Base-by-base conservation (phyloP, 768 basidiomycete species). In the Russula foetens region DNA sequence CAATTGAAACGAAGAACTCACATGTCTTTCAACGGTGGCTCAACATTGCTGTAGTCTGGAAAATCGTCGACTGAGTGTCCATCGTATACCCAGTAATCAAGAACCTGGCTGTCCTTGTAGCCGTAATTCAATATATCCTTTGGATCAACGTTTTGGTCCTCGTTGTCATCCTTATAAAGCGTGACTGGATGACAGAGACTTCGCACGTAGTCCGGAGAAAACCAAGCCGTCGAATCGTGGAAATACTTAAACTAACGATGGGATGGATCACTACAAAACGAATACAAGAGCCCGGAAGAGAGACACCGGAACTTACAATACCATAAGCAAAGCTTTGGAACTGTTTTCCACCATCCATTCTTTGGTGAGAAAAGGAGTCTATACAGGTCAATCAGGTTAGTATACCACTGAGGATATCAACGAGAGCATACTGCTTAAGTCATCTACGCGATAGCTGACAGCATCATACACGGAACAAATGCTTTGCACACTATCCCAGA, bases 251-350 rank as follows among this genome's bases (percentile, higher is more conserved):
- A 63, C 65, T 66, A 2, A n/a, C n/a, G n/a, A n/a, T n/a, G n/a
- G n/a, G n/a, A n/a, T n/a, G n/a, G n/a, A n/a, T n/a, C n/a, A n/a
- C n/a, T n/a, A n/a, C n/a, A n/a, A n/a, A n/a, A n/a, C n/a, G n/a
- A 17, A 3, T 29, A 19, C 12, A n/a, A n/a, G 4, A 3, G 3
- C 14, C 28, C 4, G 19, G 23, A 38, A 29, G 19, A 28, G 35
- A 35, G 39, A 39, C n/a, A n/a, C n/a, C n/a, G n/a, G n/a, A 46
- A 50, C 29, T 7, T 7, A 61, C 68, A 4, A 66, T 54, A 7
- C 68, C 68, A 33, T 61, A 43, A 1, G 67, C 68, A 45, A 69
- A 69, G 14, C 21, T 50, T 39, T 63, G 28, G 53, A 69, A 67
- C 21, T 69, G 66, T 21, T 39, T 53, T 19, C 63, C 62, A 3